Base-by-base conservation (phyloP, 768 basidiomycete genomes). In the Boletus sp. region DNA sequence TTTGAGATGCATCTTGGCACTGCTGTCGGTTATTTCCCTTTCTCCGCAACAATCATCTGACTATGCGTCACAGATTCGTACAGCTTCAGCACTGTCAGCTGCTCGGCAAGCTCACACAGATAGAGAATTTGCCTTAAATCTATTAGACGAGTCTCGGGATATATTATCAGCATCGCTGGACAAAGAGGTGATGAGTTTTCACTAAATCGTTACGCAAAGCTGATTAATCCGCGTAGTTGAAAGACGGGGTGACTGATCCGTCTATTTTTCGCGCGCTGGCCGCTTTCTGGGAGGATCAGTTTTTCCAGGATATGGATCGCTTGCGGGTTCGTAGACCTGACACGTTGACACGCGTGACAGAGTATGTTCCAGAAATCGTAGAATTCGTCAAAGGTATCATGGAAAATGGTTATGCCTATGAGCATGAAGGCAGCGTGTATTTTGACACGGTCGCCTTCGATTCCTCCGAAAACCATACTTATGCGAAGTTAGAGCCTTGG, bases 401-500 rank as follows among this genome's bases (percentile, higher is more conserved):
- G 57, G 75, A 82, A 53, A 95, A 95, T 56, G 96, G 95, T 0
- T 97, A 86, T 67, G 74, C 68, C 12, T 90, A 90, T 67, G 84
- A 77, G 50, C 77, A 76, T n/a, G 80, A 82, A 59, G 94, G 94
- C 15, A 93, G 89, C 71, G 85, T 98, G 30, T 98, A 95, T 74
- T 98, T 98, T 65, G 90, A 97, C 72, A 95, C 92, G 1, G 74
- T 75, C 47, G 80, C 82, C 39, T 98, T 96, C 64, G 92, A 96
- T 70, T 80, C 80, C 44, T 80, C 86, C 14, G 81, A 85, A 56
- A 80, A 77, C 5, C 95, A 98, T 66, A 76, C 83, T 56, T 99
- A 98, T 66, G 94, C 94, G 10, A 98, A 98, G 74, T 76, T 98
- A 40, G 92, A 95, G 67, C 95, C 97, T 4, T 93, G 93, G 87